phyloP scores from a whole-genome alignment of 345 rosid genomes.

The Gossypium bickii region DNA sequence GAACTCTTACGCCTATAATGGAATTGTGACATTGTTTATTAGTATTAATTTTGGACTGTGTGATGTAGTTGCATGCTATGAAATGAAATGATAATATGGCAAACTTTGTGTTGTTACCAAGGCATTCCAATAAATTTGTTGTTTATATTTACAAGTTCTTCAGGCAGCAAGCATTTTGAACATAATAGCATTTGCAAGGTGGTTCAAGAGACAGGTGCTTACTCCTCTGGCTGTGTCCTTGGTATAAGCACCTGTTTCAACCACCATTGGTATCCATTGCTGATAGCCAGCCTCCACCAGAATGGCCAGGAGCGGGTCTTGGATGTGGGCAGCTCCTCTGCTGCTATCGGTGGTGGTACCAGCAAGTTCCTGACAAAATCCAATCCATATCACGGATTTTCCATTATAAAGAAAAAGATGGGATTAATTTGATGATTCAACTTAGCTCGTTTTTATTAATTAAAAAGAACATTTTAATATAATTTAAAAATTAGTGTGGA shows the following conservation, averaged over 20 bases:
- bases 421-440: background rate
- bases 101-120: background rate
- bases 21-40: background rate
- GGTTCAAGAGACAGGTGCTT: too few relatives aligned
- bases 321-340: too few relatives aligned
- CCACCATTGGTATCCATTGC: too few relatives aligned
- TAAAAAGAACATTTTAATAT: background rate
- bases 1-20: background rate
- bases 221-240: too few relatives aligned
- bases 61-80: background rate
- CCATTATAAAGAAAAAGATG: too few relatives aligned
- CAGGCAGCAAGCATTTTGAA: background rate
- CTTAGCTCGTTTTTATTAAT: background rate
- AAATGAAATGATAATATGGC: background rate
- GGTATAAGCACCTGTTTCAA: too few relatives aligned
- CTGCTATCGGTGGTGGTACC: too few relatives aligned
- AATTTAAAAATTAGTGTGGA: background rate
- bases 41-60: background rate
- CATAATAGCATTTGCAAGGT: background rate
- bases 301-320: too few relatives aligned
- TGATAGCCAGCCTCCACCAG: too few relatives aligned
- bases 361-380: too few relatives aligned
- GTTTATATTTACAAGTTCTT: background rate
- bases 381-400: too few relatives aligned
- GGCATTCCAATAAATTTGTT: background rate